A percentile compares a stretch with the other conserved stretches of the same genome.
Evolutionary conservation across 2,329 filamentous ascomycete genomes (phyloP).

Genomic region (Lojkania enalia): DNA sequence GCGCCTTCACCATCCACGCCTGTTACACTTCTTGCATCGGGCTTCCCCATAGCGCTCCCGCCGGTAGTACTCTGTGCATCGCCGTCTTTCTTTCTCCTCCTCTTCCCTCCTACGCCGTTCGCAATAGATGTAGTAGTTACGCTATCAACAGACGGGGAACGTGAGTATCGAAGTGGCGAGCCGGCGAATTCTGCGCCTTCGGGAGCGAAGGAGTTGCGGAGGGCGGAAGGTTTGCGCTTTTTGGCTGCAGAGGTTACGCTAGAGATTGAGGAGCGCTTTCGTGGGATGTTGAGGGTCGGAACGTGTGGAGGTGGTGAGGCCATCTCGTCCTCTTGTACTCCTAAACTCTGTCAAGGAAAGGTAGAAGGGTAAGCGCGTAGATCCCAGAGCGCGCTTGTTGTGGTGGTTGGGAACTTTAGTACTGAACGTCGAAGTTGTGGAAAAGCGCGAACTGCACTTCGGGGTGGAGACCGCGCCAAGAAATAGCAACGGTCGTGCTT

Average conservation of each 20-base stretch:
- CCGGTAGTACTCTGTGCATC: slow-evolving; percentile 26
- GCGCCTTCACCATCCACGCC: slow-evolving; percentile 50
- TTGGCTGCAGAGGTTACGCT: slow-evolving; percentile 57
- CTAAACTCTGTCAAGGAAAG: too few species aligned
- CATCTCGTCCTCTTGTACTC: slow-evolving; percentile 46
- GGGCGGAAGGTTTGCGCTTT: slow-evolving; percentile 72
- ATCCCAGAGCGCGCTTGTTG: too few species aligned
- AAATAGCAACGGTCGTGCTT: too few species aligned
- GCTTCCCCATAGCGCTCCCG: slow-evolving; percentile 20
- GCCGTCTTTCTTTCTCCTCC: slow-evolving; percentile 57
- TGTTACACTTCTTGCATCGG: slow-evolving; percentile 21
- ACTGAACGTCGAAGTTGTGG: background rate
- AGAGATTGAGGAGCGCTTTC: slow-evolving; percentile 65
- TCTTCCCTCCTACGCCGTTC: slow-evolving; percentile 55
- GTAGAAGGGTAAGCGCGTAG: too few species aligned
- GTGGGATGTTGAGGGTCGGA: slow-evolving; percentile 57
- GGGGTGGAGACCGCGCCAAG: too few species aligned
- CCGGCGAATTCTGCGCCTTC: slow-evolving; percentile 51
- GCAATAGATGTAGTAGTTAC: slow-evolving; percentile 57
- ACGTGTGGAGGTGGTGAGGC: slow-evolving; percentile 62
- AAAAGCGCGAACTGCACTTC: background rate
- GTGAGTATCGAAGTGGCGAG: slow-evolving; percentile 59
- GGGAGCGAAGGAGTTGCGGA: slow-evolving; percentile 80
- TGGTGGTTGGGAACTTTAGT: too few species aligned
- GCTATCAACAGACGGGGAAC: slow-evolving; percentile 67